phyloP scores from a whole-genome alignment of 2,329 filamentous ascomycete species.

The Sclerotinia borealis region DNA sequence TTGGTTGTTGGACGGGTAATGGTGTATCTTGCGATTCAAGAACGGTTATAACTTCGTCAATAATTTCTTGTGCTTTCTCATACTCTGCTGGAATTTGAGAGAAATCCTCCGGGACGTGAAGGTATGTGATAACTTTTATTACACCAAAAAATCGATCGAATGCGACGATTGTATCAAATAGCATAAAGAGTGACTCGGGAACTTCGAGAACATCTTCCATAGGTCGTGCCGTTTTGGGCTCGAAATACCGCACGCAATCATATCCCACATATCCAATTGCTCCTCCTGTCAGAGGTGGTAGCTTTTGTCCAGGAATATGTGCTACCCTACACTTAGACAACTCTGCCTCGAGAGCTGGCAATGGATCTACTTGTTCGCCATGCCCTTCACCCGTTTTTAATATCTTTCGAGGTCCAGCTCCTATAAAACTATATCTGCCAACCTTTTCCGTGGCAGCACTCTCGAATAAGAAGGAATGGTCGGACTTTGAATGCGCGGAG shows the following conservation, averaged over 20 bases:
- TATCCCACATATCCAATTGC: constrained; percentile 97
- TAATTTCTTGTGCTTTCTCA: constrained; percentile 54
- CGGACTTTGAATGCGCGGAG: constrained; percentile 65
- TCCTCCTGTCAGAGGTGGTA: constrained; percentile 84
- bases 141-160: constrained; percentile 93
- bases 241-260: constrained; percentile 95
- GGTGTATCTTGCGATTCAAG: constrained; percentile 71
- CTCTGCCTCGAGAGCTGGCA: constrained; percentile 76
- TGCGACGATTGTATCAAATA: constrained; percentile 89
- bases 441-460: constrained; percentile 91
- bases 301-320: constrained; percentile 70
- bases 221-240: constrained; percentile 86
- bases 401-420: constrained; percentile 72
- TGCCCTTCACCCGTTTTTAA: constrained; percentile 83
- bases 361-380: constrained; percentile 76
- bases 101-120: constrained; percentile 58
- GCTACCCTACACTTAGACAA: constrained; percentile 74
- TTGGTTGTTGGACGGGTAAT: constrained; percentile 68
- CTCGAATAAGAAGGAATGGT: constrained; percentile 91
- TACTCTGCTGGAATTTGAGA: constrained; percentile 63
- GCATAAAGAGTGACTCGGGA: constrained; percentile 93
- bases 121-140: constrained; percentile 88
- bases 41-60: constrained; percentile 62
- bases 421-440: constrained; percentile 92
- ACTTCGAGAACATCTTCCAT: constrained; percentile 85